A percentile compares a stretch with the other conserved stretches of the same genome.
Conservation (phyloP, 2,329 filamentous ascomycete genomes). For the Colletotrichum sp. region DNA sequence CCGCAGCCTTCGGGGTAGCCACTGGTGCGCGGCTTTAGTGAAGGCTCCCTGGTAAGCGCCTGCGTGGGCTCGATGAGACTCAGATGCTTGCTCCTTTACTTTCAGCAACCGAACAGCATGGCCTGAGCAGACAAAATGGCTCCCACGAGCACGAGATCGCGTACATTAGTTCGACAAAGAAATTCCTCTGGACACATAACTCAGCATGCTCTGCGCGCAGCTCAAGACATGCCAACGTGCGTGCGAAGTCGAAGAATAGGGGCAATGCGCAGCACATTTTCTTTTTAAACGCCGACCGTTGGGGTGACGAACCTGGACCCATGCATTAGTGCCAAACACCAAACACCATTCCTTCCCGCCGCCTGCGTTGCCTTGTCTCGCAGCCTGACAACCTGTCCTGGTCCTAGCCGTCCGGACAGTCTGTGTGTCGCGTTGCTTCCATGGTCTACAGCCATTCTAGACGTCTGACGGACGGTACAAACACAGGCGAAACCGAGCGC, state of each 20-base stretch:
- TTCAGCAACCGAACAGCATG: not conserved
- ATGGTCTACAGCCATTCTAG: not conserved
- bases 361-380: not conserved
- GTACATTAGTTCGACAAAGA: not conserved
- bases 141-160: not conserved
- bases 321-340: constrained; percentile 3
- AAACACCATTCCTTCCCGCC: not conserved
- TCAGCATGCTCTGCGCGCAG: not conserved
- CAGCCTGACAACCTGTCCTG: not conserved
- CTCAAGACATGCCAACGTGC: not conserved
- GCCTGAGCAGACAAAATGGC: not conserved
- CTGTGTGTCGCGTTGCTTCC: not conserved
- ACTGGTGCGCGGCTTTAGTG: not conserved
- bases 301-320: not conserved
- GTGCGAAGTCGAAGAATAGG: not conserved
- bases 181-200: not conserved
- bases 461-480: constrained; percentile 23
- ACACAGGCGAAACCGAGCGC: constrained; percentile 24
- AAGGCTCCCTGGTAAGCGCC: not conserved
- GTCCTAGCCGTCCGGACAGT: not conserved
- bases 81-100: not conserved
- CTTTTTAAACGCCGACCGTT: not conserved
- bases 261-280: not conserved
- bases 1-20: not conserved
- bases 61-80: not conserved